Evolutionary conservation across 352 stramenopile species (phyloP).

Genomic region (Pythium biforme): DNA sequence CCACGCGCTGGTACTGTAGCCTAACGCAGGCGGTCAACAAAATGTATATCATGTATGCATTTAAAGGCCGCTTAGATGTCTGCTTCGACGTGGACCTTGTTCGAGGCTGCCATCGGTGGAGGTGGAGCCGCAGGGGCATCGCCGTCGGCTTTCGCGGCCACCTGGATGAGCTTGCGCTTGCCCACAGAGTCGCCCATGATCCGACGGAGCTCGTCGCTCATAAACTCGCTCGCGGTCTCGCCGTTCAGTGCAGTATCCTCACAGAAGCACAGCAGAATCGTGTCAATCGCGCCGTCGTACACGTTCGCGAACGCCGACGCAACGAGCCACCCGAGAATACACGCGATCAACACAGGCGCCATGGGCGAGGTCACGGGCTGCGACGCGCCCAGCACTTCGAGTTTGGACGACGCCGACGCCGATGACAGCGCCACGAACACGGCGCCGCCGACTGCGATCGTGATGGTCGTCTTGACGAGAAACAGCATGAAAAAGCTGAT

Average conservation of each 20-base stretch:
- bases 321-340: constrained; percentile 87
- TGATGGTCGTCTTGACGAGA: constrained; percentile 91
- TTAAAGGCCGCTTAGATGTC: constrained; percentile 14
- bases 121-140: background rate
- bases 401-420: constrained; percentile 32
- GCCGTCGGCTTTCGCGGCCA: constrained; percentile 18
- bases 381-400: constrained; percentile 59
- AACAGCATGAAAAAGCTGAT: constrained; percentile 94
- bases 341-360: constrained; percentile 86
- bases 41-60: background rate
- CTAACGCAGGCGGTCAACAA: background rate
- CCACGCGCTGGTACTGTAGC: too few relatives aligned
- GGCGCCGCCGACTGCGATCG: constrained; percentile 35
- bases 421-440: constrained; percentile 55
- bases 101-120: background rate
- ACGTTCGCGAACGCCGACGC: constrained; percentile 90
- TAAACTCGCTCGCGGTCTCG: constrained; percentile 64
- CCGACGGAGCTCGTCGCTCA: constrained; percentile 67
- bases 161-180: constrained; percentile 45
- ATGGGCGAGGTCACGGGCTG: constrained; percentile 84
- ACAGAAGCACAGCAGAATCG: constrained; percentile 96
- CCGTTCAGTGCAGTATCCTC: constrained; percentile 84
- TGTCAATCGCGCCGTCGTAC: constrained; percentile 94
- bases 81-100: constrained; percentile 38
- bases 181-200: constrained; percentile 49